Evolutionary conservation across 2,329 filamentous ascomycete species (phyloP).

Genomic region (Dendryphion nanum): DNA sequence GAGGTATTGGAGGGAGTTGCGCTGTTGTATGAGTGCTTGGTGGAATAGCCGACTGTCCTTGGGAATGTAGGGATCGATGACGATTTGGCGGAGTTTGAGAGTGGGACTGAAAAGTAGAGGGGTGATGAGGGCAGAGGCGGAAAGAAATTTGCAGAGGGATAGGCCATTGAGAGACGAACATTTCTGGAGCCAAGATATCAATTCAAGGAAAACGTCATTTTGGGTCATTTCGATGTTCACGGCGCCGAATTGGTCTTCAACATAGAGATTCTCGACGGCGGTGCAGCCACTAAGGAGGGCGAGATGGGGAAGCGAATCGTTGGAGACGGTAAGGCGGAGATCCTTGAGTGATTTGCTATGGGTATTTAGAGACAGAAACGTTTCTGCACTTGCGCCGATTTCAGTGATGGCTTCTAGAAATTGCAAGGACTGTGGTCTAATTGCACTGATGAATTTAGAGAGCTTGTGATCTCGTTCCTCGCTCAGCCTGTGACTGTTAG

Average conservation of each 20-base stretch:
- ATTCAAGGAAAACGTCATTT: constrained; percentile 52
- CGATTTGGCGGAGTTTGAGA: constrained; percentile 49
- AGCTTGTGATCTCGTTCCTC: constrained; percentile 58
- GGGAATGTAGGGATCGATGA: constrained; percentile 50
- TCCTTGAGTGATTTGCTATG: constrained; percentile 57
- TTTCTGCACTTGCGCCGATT: constrained; percentile 54
- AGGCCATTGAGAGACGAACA: constrained; percentile 54
- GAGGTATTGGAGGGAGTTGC: constrained; percentile 48
- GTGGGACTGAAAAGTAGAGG: constrained; percentile 48
- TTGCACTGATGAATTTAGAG: constrained; percentile 56
- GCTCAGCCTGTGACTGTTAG: not conserved
- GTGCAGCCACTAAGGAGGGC: constrained; percentile 51
- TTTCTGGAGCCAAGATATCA: constrained; percentile 55
- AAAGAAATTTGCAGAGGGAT: constrained; percentile 51
- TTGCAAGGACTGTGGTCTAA: constrained; percentile 57
- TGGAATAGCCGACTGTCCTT: constrained; percentile 55
- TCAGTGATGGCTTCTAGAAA: constrained; percentile 59
- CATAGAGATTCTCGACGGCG: constrained; percentile 48
- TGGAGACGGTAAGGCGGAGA: constrained; percentile 52
- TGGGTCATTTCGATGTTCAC: constrained; percentile 52
- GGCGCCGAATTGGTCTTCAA: constrained; percentile 47
- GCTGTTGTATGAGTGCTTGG: constrained; percentile 52
- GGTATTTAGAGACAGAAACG: constrained; percentile 53
- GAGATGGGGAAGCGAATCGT: constrained; percentile 50
- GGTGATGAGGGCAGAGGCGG: constrained; percentile 53